These are phyloP conservation scores for Passalora sequoiae DNA, from an alignment of 2,329 filamentous ascomycete genomes.

Conservation along the genomic window DNA sequence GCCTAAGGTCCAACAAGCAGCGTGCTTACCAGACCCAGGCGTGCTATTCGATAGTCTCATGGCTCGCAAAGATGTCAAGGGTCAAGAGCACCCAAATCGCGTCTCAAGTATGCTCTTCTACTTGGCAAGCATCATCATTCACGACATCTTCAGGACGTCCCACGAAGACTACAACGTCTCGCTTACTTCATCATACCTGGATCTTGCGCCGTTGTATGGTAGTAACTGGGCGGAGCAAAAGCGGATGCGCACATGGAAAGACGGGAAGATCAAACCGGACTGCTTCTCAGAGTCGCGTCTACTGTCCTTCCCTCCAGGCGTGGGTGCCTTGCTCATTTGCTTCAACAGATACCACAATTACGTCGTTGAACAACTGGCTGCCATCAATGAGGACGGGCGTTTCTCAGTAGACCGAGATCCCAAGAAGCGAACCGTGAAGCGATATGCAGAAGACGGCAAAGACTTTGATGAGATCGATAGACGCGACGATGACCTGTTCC, in stretches of 20 bases:
- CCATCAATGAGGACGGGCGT: constrained; percentile 78
- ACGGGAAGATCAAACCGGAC: constrained; percentile 67
- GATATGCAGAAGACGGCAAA: constrained; percentile 28
- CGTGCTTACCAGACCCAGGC: constrained; percentile 59
- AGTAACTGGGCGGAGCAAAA: constrained; percentile 63
- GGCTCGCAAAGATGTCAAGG: constrained; percentile 55
- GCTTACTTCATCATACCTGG: constrained; percentile 68
- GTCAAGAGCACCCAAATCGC: constrained; percentile 59
- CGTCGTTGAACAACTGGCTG: constrained; percentile 68
- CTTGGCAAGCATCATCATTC: constrained; percentile 61
- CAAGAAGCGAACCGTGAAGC: constrained; percentile 34
- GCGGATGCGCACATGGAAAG: constrained; percentile 57
- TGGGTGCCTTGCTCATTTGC: constrained; percentile 62
- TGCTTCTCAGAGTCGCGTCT: constrained; percentile 63
- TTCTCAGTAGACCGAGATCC: constrained; percentile 62
- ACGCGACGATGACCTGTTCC: constrained; percentile 48
- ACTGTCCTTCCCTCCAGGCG: constrained; percentile 62
- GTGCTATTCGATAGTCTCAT: constrained; percentile 64
- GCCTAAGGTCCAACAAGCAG: constrained; percentile 52
- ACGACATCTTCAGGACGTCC: constrained; percentile 62
- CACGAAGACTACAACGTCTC: constrained; percentile 59
- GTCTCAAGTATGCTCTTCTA: constrained; percentile 73
- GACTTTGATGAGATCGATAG: constrained; percentile 26
- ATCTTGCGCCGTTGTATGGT: constrained; percentile 68
- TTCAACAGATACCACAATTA: constrained; percentile 80